Conservation (phyloP, 495 filamentous ascomycete species). For the Talaromyces wortmannii region DNA sequence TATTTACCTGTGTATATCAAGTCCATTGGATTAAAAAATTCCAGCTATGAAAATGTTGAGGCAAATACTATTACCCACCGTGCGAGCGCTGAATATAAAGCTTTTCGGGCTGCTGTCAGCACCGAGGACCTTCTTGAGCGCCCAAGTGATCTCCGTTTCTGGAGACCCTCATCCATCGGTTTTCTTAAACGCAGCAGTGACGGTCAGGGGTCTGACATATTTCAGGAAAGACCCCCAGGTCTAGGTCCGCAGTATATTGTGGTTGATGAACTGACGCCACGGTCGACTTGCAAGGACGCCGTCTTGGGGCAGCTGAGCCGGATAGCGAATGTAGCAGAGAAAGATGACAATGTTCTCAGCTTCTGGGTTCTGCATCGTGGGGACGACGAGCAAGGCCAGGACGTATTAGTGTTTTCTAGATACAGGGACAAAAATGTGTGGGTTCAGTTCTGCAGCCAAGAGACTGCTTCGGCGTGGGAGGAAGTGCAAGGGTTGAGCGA, state of each 20-base stretch:
- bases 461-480: background rate
- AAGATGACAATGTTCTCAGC: background rate
- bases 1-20: background rate
- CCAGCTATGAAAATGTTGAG: background rate
- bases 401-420: background rate
- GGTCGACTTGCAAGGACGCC: background rate
- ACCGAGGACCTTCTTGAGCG: background rate
- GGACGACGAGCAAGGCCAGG: background rate
- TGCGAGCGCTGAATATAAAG: background rate
- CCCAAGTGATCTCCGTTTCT: background rate
- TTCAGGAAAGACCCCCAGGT: background rate
- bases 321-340: background rate
- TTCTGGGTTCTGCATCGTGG: background rate
- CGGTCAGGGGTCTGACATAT: background rate
- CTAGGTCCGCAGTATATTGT: background rate
- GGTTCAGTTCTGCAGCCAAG: background rate
- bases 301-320: background rate
- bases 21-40: background rate
- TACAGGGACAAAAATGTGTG: background rate
- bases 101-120: background rate
- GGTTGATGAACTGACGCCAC: background rate
- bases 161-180: background rate
- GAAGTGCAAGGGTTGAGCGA: background rate
- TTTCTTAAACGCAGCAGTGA: background rate
- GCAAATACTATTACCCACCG: background rate